Evolutionary conservation across 768 basidiomycete genomes (phyloP).

Genomic region (Leccinum barrowsii): DNA sequence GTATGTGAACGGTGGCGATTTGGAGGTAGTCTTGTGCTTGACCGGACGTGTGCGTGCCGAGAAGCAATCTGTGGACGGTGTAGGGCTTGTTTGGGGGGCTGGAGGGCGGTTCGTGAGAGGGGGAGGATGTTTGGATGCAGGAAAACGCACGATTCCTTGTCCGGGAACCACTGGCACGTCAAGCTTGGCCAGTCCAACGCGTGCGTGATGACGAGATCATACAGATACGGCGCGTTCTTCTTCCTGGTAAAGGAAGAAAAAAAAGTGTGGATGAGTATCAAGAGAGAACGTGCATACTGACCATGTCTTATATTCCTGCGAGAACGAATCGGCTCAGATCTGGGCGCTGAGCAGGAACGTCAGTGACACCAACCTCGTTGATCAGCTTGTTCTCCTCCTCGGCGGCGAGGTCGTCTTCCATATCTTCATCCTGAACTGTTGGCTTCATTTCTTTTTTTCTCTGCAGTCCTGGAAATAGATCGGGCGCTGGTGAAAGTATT

Average conservation of each 20-base stretch:
- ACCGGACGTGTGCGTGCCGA: constrained; percentile 96
- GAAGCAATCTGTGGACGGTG: constrained; percentile 87
- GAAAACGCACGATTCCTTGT: constrained; percentile 81
- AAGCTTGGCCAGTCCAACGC: constrained; percentile 97
- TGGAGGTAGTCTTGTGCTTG: constrained; percentile 93
- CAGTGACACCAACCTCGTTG: constrained; percentile 60
- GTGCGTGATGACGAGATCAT: constrained; percentile 96
- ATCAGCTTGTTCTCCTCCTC: constrained; percentile 88
- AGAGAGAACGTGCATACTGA: constrained; percentile 27
- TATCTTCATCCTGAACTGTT: constrained; percentile 51
- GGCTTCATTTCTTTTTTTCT: constrained; percentile 46
- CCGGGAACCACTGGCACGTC: constrained; percentile 99
- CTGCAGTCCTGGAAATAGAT: background rate
- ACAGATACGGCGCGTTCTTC: constrained; percentile 96
- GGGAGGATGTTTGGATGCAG: background rate
- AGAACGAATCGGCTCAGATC: constrained; percentile 11
- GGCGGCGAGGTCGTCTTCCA: constrained; percentile 76
- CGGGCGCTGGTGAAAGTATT: background rate
- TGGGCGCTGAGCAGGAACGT: background rate
- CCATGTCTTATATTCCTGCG: constrained; percentile 86
- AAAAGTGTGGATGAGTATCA: background rate
- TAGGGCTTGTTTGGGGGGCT: constrained; percentile 93
- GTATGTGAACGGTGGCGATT: constrained; percentile 92
- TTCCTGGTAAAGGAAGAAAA: constrained; percentile 51
- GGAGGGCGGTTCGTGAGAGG: background rate